Base-by-base conservation (phyloP, 345 rosid genomes). In the Gossypium longicalyx region DNA sequence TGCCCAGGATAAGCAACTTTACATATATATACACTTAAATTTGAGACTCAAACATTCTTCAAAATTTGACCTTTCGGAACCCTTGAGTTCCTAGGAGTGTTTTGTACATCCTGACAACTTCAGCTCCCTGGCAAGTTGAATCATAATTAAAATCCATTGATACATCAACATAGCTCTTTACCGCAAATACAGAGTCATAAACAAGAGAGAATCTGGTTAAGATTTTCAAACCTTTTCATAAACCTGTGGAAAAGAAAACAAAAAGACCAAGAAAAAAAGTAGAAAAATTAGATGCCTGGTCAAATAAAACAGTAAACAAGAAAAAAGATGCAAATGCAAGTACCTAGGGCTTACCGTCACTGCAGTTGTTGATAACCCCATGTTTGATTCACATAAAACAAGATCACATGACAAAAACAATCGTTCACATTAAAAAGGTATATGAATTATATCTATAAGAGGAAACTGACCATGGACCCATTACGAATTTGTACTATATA, bases 21-120 rank as follows among this genome's bases (percentile, higher is more conserved):
- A 43, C 53, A 70, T 27, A 29, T 8, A 23, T 12, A 57, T 27
- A 61, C 12, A 63, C 34, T 29, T 59, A 23, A 60, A 53, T 12
- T 74, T 65, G 65, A 48, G 25, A 27, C 6, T 71, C 41, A 44
- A 11, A 57, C 49, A 64, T 67, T 20, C 65, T 61, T 41, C 23
- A 61, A 60, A 60, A 25, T 71, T 75, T 70, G 84, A 95, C 99
- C 92, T 91, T 90, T 77, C 95, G 85, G 83, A 96, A 96, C 49
- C 99, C 99, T 77, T 88, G 83, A 79, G 79, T 89, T 72, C 98
- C 99, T 58, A 96, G 80, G 74, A 96, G 80, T 76, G 98, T 96
- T 86, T 96, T 96, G 97, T 96, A 96, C 99, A 96, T 96, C 95
- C 98, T 86, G 67, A 96, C 99, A 74, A 93, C 99, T 87, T 96